These are phyloP conservation scores for Nowakowskiella sp. DNA, from an alignment of 192 early-diverging fungal genomes.

Conservation along the genomic window DNA sequence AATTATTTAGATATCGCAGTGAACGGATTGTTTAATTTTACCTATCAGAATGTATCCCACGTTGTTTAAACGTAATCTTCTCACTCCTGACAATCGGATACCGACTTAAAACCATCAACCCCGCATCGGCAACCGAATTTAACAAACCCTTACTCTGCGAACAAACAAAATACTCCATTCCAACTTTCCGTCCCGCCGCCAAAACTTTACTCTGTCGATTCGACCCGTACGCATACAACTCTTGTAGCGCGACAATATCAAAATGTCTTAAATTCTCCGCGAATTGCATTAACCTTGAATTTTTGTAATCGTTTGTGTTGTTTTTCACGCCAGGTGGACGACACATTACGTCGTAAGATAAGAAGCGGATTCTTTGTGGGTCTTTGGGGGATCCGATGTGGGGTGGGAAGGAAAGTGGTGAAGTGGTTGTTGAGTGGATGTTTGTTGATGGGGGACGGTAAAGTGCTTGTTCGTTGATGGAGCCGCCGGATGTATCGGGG, in stretches of 20 bases:
- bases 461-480: conserved; percentile 2
- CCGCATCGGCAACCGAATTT: conserved; percentile 64
- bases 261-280: conserved; percentile 60
- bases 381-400: background rate
- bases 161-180: conserved; percentile 60
- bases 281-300: conserved; percentile 62
- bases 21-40: conserved; percentile 20
- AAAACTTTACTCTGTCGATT: conserved; percentile 50
- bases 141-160: conserved; percentile 52
- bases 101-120: conserved; percentile 64
- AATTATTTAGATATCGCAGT: too few species aligned
- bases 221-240: conserved; percentile 70
- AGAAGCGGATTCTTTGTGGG: conserved; percentile 2
- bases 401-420: conserved; percentile 5
- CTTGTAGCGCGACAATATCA: conserved; percentile 74
- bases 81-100: conserved; percentile 57
- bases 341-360: conserved; percentile 24
- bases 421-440: conserved; percentile 1
- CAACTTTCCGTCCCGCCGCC: conserved; percentile 49
- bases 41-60: conserved; percentile 67
- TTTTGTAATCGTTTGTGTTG: conserved; percentile 61
- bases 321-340: conserved; percentile 21
- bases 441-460: background rate
- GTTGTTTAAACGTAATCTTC: conserved; percentile 50
- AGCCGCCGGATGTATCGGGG: conserved; percentile 1